Evolutionary conservation across 2,329 filamentous ascomycete genomes (phyloP).

Genomic region (Cephalotrichum gorgonifer): DNA sequence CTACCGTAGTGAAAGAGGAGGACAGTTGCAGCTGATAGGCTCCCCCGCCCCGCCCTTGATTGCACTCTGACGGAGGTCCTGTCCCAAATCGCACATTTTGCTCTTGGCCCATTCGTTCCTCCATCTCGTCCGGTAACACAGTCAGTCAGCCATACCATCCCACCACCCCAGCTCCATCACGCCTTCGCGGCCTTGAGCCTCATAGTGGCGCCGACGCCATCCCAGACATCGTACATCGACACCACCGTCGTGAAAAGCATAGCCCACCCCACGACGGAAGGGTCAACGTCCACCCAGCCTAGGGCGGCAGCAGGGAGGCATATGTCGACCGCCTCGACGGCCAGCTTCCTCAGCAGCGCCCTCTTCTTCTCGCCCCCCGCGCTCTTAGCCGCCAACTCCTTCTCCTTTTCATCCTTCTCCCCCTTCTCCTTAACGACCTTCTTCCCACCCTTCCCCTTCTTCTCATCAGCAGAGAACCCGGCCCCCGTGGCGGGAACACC

Average conservation of each 20-base stretch:
- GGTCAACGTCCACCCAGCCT: constrained; percentile 46
- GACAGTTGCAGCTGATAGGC: too few species aligned
- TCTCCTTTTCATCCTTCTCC: constrained; percentile 7
- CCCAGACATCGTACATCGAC: constrained; percentile 52
- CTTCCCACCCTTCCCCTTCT: not conserved
- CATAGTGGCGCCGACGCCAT: constrained; percentile 11
- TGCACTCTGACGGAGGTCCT: too few species aligned
- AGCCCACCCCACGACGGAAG: constrained; percentile 42
- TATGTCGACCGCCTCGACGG: constrained; percentile 49
- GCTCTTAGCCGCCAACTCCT: constrained; percentile 6
- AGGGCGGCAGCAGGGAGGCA: constrained; percentile 48
- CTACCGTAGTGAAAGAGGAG: too few species aligned
- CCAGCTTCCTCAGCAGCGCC: constrained; percentile 12
- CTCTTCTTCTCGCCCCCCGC: constrained; percentile 20
- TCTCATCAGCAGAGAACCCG: constrained; percentile 2
- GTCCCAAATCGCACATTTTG: too few species aligned
- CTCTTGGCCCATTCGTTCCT: too few species aligned
- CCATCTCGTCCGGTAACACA: too few species aligned
- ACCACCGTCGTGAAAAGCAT: constrained; percentile 54
- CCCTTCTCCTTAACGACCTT: constrained; percentile 1
- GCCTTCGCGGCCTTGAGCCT: not conserved
- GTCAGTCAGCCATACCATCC: not conserved
- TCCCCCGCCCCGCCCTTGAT: too few species aligned
- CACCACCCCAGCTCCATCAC: not conserved
- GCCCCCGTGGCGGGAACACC: constrained; percentile 19